Base-by-base conservation (phyloP, 208 protist species). In the Acanthamoeba healyi region DNA sequence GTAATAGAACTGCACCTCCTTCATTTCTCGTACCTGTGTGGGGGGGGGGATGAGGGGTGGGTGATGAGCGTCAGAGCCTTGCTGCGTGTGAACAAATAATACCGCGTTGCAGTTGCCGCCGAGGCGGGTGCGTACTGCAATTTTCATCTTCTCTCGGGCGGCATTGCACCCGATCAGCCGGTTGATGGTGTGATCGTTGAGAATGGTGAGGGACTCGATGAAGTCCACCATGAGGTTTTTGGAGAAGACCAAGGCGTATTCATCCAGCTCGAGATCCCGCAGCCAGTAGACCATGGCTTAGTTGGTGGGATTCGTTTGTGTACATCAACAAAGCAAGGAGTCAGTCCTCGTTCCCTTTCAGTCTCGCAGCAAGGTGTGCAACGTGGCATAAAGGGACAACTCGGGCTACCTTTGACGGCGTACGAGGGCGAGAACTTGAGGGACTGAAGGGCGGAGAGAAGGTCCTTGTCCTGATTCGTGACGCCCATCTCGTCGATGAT, bases 401-500 rank as follows among this genome's bases (percentile, higher is more conserved):
- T 42, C 29, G 10, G 51, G 38, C 34, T 94, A 90, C 79, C 91
- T 74, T 94, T 94, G 44, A 94, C 77, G 15, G 38, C 49, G 74
- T 94, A 94, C 6, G n/a, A 0, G 24, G 91, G 91, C 15, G 91
- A 92, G 44, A 49, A 29, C 40, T 89, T 90, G 72, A 94, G 74
- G 36, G 70, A 58, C 65, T 94, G 91, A 17, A 94, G 77, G 19
- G 91, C 91, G 61, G 63, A 77, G 36, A 94, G 91, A 0, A 94
- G 74, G 5, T 7, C 91, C 42, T 94, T 86, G 61, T 94, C 91
- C 14, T 94, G 42, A 56, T 94, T 86, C 7, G 91, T 94, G 32
- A 94, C 91, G 3, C 91, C 91, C 91, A 94, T 94, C 40, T 94
- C 91, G 49, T 94, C 91, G 32, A 94, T 94, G 91, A 94, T 94